Conservation (phyloP, 441 rosid genomes). For the Syzygium malaccense region DNA sequence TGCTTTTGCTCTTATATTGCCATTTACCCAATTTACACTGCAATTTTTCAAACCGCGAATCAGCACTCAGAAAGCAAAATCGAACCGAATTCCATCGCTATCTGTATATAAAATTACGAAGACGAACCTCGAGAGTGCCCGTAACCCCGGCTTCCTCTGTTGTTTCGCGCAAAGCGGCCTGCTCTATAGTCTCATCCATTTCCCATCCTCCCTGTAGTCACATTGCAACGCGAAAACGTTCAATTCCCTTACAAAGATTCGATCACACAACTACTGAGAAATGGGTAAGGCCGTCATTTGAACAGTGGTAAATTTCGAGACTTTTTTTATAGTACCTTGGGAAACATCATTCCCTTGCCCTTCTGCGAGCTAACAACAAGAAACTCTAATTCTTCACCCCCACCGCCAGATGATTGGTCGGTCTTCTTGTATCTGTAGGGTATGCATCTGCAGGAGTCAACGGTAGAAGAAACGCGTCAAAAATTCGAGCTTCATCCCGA, state of each 20-base stretch:
- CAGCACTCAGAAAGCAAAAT: background rate
- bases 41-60: background rate
- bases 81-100: background rate
- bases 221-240: background rate
- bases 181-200: constrained; percentile 10
- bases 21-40: constrained; percentile 16
- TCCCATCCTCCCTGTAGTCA: constrained; percentile 17
- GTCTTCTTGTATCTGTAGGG: constrained; percentile 8
- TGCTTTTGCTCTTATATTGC: constrained; percentile 17
- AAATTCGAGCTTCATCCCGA: background rate
- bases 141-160: constrained; percentile 12
- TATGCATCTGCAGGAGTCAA: constrained; percentile 11
- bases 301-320: background rate
- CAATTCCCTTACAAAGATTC: background rate
- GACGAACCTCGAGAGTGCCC: constrained; percentile 9
- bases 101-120: background rate
- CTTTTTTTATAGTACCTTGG: constrained; percentile 3
- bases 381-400: constrained; percentile 6
- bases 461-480: background rate
- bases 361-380: constrained; percentile 12
- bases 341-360: constrained; percentile 16
- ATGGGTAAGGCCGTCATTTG: background rate
- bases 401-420: background rate
- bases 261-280: background rate
- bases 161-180: constrained; percentile 13